These are phyloP conservation scores for Paraglomus brasilianum DNA, from an alignment of 192 early-diverging fungal species.

Conservation along the genomic window DNA sequence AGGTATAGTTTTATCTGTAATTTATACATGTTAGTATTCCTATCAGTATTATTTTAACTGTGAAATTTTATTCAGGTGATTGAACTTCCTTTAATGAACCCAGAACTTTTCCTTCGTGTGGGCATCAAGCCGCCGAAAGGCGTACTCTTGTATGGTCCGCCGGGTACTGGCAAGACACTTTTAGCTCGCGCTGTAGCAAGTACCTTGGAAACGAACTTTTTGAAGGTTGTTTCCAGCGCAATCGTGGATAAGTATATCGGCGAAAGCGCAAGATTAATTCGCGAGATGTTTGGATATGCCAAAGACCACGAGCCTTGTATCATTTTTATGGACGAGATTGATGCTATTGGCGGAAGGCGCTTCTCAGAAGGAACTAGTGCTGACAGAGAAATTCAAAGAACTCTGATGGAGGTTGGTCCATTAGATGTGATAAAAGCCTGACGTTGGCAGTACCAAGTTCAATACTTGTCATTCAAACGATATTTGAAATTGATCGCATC, in stretches of 20 bases:
- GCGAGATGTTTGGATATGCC: slow-evolving; percentile 99
- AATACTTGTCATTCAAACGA: slow-evolving; percentile 16
- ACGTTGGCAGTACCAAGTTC: not conserved
- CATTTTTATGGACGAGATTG: slow-evolving; percentile 99
- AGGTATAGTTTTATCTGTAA: slow-evolving; percentile 49
- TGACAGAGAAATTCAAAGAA: slow-evolving; percentile 99
- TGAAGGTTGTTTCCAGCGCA: slow-evolving; percentile 97
- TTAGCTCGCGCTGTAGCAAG: slow-evolving; percentile 96
- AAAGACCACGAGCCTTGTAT: slow-evolving; percentile 99
- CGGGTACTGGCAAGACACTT: slow-evolving; percentile 98
- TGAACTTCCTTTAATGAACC: slow-evolving; percentile 98
- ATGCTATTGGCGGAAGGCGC: slow-evolving; percentile 97
- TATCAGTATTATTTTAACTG: not conserved
- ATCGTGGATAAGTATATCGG: slow-evolving; percentile 99
- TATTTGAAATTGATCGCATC: slow-evolving; percentile 21
- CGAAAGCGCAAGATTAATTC: slow-evolving; percentile 93
- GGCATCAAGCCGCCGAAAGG: slow-evolving; percentile 99
- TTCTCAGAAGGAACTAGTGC: slow-evolving; percentile 99
- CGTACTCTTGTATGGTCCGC: slow-evolving; percentile 93
- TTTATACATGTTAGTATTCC: slow-evolving; percentile 3
- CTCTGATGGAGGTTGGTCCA: slow-evolving; percentile 83
- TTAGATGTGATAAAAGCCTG: not conserved
- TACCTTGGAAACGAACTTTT: slow-evolving; percentile 96
- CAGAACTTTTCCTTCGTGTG: slow-evolving; percentile 95
- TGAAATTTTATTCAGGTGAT: slow-evolving; percentile 66